Evolutionary conservation across 2,329 filamentous ascomycete genomes (phyloP).

Genomic region (Zarea fungicola): DNA sequence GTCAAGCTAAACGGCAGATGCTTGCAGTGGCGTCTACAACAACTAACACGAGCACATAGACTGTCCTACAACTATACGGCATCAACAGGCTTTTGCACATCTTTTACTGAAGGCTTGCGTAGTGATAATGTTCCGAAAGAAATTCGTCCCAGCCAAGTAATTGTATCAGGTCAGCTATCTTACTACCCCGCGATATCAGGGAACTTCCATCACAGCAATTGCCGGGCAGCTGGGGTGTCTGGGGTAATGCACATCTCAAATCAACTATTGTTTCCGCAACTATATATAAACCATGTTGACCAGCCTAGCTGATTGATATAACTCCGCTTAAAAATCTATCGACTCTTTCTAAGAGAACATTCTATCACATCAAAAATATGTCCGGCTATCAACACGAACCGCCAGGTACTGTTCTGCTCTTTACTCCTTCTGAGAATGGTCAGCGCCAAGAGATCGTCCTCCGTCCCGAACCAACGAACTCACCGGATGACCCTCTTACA

Average conservation of each 20-base stretch:
- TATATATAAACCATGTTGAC: not conserved
- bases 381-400: not conserved
- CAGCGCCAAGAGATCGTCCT: slow-evolving; percentile 42
- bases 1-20: no score
- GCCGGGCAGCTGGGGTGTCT: not conserved
- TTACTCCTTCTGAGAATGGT: not conserved
- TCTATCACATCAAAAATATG: not conserved
- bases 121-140: not conserved
- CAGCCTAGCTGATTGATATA: not conserved
- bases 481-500: slow-evolving; percentile 48
- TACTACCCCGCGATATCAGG: not conserved
- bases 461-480: slow-evolving; percentile 47
- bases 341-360: not conserved
- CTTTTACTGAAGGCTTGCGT: no score
- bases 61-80: no score
- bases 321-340: not conserved
- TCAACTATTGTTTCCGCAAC: no score
- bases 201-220: not conserved
- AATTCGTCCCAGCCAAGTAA: not conserved
- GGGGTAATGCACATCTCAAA: not conserved
- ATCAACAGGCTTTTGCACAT: no score
- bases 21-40: not conserved
- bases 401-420: slow-evolving; percentile 3
- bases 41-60: not conserved
- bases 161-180: not conserved